These are phyloP conservation scores for Nakaseomyces glabratus DNA, from an alignment of 1,139 yeast genomes.

Conservation along the genomic window DNA sequence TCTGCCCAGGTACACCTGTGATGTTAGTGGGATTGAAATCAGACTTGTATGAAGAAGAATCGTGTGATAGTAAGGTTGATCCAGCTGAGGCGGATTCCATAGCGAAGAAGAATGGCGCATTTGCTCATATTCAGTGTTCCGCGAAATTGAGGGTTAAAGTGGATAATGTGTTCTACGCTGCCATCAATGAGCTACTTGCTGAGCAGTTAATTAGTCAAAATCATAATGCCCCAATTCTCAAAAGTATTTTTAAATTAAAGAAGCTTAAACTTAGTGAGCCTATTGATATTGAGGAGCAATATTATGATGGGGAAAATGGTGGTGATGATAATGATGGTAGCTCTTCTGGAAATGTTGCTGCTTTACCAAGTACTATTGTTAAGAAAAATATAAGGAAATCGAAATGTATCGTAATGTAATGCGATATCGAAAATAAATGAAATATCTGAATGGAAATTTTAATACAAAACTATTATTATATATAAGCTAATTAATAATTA, in stretches of 20 bases:
- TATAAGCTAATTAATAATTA: too few relatives aligned
- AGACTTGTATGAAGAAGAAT: slow-evolving; percentile 43
- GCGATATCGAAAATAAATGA: too few relatives aligned
- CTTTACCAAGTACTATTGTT: neutral
- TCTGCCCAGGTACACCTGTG: slow-evolving; percentile 72
- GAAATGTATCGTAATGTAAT: slow-evolving; percentile 11
- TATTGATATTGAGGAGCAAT: neutral
- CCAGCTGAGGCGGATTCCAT: slow-evolving; percentile 30
- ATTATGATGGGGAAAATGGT: neutral
- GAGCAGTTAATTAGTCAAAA: slow-evolving; percentile 11
- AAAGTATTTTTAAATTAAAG: slow-evolving; percentile 12
- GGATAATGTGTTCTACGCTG: slow-evolving; percentile 51
- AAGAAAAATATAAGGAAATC: slow-evolving; percentile 10
- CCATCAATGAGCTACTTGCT: slow-evolving; percentile 20
- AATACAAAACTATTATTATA: too few relatives aligned
- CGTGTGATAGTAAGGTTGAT: slow-evolving; percentile 11
- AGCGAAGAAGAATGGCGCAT: slow-evolving; percentile 61
- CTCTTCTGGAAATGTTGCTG: slow-evolving; percentile 2
- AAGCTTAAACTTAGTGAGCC: slow-evolving; percentile 1
- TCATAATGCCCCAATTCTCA: slow-evolving; percentile 9
- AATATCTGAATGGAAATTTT: too few relatives aligned
- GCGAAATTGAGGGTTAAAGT: slow-evolving; percentile 65
- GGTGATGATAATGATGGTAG: slow-evolving; percentile 1
- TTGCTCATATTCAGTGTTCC: slow-evolving; percentile 73
- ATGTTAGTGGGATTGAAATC: slow-evolving; percentile 72